These are phyloP conservation scores for Kodamaea neixiangensis DNA, from an alignment of 805 yeast genomes.

Conservation along the genomic window DNA sequence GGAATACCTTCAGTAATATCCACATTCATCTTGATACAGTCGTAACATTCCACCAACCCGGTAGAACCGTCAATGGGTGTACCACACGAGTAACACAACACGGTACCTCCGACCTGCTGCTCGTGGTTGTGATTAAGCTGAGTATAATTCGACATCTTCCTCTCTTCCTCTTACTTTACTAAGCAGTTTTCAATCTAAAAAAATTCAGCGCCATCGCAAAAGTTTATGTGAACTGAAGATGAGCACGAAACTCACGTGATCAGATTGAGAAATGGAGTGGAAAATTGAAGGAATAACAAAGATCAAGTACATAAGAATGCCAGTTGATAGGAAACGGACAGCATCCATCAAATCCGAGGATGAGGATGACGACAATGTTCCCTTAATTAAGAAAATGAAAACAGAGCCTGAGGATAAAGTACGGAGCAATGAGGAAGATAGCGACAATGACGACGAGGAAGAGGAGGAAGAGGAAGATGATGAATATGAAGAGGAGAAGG, in stretches of 20 bases:
- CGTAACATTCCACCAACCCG: constrained; percentile 94
- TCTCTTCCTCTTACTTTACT: neutral
- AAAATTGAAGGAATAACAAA: constrained; percentile 1
- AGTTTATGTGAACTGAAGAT: neutral
- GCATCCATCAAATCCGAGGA: constrained; percentile 21
- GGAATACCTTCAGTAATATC: constrained; percentile 93
- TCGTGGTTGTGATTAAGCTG: constrained; percentile 38
- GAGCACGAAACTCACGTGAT: neutral
- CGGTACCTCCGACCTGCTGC: constrained; percentile 49
- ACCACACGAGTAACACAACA: constrained; percentile 97
- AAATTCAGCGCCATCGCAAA: constrained; percentile 5
- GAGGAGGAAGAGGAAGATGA: constrained; percentile 16
- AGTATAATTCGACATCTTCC: constrained; percentile 49
- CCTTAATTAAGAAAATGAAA: constrained; percentile 26
- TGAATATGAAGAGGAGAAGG: constrained; percentile 11
- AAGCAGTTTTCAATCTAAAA: neutral
- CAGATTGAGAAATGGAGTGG: neutral
- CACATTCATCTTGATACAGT: constrained; percentile 90
- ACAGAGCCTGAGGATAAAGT: constrained; percentile 19
- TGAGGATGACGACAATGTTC: constrained; percentile 30
- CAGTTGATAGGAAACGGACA: constrained; percentile 32
- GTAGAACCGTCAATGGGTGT: constrained; percentile 95
- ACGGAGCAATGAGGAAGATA: constrained; percentile 26
- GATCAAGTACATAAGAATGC: neutral
- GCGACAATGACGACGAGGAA: constrained; percentile 23